These are phyloP conservation scores for Dioscorea cayenensis DNA, from an alignment of 116 monocot species.

Conservation along the genomic window DNA sequence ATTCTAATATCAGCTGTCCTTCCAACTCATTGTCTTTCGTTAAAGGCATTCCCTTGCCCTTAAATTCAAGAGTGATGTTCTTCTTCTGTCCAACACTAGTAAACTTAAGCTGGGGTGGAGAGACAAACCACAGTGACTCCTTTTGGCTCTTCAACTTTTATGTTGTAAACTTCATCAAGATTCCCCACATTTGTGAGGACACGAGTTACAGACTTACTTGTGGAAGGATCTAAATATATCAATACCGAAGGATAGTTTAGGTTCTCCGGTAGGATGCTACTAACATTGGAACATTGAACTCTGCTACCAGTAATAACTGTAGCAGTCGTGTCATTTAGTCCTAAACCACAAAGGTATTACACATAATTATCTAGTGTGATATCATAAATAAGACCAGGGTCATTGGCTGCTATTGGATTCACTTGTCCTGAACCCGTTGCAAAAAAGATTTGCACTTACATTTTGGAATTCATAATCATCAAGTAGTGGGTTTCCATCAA, in stretches of 20 bases:
- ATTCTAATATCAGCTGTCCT: conserved; percentile 2
- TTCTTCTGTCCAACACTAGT: neutral
- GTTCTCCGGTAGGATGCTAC: neutral
- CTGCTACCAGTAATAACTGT: too few relatives aligned
- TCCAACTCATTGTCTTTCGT: neutral
- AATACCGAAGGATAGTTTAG: conserved; percentile 18
- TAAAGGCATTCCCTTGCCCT: neutral
- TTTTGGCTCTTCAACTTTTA: too few relatives aligned
- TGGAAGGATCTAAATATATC: neutral
- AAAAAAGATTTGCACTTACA: conserved; percentile 2
- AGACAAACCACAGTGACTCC: too few relatives aligned
- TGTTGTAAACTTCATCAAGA: too few relatives aligned
- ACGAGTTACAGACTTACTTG: neutral
- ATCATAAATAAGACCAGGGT: conserved; percentile 25
- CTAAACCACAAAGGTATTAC: conserved; percentile 8
- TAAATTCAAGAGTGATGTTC: neutral
- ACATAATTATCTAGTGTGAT: conserved; percentile 2
- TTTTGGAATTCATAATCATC: neutral
- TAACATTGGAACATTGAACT: neutral
- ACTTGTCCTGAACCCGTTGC: conserved; percentile 14
- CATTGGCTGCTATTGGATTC: conserved; percentile 1
- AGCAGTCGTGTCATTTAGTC: neutral
- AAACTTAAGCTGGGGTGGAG: too few relatives aligned
- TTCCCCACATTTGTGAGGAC: too few relatives aligned
- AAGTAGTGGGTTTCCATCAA: neutral